A percentile compares a stretch with the other conserved stretches of the same genome.
Evolutionary conservation across 345 rosid species (phyloP).

Genomic region (Salix koriyanagi): DNA sequence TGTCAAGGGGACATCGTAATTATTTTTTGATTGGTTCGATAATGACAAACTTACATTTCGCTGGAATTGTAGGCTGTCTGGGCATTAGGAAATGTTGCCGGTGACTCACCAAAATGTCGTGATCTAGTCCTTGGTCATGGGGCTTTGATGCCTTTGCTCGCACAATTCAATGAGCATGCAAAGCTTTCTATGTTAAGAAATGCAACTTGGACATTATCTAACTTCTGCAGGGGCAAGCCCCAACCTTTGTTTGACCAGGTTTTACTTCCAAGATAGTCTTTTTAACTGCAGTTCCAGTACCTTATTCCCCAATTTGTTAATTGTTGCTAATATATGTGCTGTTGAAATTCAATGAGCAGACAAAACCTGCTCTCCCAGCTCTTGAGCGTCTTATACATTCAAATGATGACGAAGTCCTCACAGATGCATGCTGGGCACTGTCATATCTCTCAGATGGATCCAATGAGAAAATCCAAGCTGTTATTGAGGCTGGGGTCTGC

Average conservation of each 20-base stretch:
- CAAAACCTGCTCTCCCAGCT: constrained; percentile 26
- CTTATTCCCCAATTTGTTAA: background rate
- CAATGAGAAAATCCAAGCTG: constrained; percentile 33
- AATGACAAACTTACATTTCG: background rate
- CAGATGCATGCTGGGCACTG: constrained; percentile 34
- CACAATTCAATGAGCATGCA: constrained; percentile 26
- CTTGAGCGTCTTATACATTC: constrained; percentile 25
- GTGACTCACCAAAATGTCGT: constrained; percentile 31
- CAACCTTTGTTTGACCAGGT: constrained; percentile 34
- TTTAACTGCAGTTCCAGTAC: background rate
- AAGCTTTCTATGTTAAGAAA: constrained; percentile 30
- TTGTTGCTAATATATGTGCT: background rate
- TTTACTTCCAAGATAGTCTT: background rate
- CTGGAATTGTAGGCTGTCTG: constrained; percentile 22
- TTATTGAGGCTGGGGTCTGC: constrained; percentile 29
- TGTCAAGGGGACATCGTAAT: background rate
- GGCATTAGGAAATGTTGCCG: constrained; percentile 35
- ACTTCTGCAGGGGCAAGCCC: constrained; percentile 37
- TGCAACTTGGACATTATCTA: constrained; percentile 33
- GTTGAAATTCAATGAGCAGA: constrained; percentile 11
- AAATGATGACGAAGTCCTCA: constrained; percentile 25
- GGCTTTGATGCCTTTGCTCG: constrained; percentile 23
- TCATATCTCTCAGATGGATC: constrained; percentile 33
- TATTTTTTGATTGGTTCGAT: background rate
- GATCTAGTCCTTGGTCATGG: constrained; percentile 26